phyloP scores from a whole-genome alignment of 106 monocot genomes.

The Apostasia shenzhenica region DNA sequence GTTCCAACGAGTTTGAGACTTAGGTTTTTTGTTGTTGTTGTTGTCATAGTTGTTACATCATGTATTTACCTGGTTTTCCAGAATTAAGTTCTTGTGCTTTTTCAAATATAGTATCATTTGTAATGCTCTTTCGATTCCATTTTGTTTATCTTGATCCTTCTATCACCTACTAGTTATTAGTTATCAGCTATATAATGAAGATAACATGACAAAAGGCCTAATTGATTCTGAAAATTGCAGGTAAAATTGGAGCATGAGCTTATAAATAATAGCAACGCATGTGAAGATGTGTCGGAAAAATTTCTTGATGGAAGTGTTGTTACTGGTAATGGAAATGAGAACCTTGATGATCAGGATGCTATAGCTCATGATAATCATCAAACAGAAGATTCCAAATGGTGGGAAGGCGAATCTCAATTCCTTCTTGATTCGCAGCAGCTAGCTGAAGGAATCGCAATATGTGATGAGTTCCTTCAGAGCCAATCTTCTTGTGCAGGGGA shows the following conservation, averaged over 20 bases:
- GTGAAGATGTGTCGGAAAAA: neutral
- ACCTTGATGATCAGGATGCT: conserved; percentile 18
- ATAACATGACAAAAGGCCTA: no score
- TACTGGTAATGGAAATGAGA: conserved; percentile 7
- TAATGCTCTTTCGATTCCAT: no score
- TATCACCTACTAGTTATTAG: no score
- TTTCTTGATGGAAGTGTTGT: neutral
- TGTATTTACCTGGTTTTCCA: no score
- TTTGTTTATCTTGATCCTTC: no score
- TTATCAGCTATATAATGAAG: no score
- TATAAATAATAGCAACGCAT: conserved; percentile 4
- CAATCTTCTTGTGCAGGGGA: conserved; percentile 69
- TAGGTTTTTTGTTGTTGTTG: no score
- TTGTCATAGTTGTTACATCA: no score
- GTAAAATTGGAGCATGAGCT: neutral
- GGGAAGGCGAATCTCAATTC: conserved; percentile 87
- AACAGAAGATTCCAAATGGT: conserved; percentile 68
- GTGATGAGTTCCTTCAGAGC: conserved; percentile 90
- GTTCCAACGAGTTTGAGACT: no score
- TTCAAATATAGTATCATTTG: no score
- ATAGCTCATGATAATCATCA: conserved; percentile 18
- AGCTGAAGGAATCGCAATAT: conserved; percentile 79
- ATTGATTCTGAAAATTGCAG: conserved; percentile 13
- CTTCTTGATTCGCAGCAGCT: conserved; percentile 91
- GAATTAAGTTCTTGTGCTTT: no score